A percentile compares a stretch with the other conserved stretches of the same genome.
Evolutionary conservation across 1,284 basidiomycete genomes (phyloP).

Genomic region (Cryptococcus sp.): DNA sequence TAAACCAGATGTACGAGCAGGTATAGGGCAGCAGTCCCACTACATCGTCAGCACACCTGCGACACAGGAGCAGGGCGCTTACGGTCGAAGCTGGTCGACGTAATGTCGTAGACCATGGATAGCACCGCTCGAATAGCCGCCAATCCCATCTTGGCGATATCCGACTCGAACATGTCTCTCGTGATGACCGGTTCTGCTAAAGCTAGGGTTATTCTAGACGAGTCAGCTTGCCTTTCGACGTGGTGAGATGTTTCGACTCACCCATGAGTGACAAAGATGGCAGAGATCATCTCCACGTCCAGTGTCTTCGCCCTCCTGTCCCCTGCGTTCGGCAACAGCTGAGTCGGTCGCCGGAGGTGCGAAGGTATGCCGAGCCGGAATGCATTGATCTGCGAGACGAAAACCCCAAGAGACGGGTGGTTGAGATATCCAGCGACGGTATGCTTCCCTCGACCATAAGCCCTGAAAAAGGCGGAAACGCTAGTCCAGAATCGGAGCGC

Average conservation of each 20-base stretch:
- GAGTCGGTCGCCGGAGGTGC: constrained; percentile 27
- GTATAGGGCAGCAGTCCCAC: constrained; percentile 30
- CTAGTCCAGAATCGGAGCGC: constrained; percentile 55
- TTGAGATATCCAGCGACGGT: constrained; percentile 12
- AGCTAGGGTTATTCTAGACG: constrained; percentile 21
- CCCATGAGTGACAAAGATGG: constrained; percentile 30
- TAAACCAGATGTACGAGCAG: constrained; percentile 24
- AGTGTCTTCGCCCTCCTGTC: constrained; percentile 8
- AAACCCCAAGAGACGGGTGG: constrained; percentile 25
- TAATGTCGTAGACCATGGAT: constrained; percentile 39
- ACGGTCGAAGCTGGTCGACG: constrained; percentile 39
- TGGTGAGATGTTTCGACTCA: constrained; percentile 2
- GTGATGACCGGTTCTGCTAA: constrained; percentile 37
- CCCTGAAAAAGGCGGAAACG: constrained; percentile 28
- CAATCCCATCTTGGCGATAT: constrained; percentile 32
- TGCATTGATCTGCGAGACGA: constrained; percentile 32
- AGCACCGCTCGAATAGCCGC: constrained; percentile 37
- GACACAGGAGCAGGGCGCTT: not conserved
- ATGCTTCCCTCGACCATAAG: constrained; percentile 29
- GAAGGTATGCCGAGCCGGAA: constrained; percentile 33
- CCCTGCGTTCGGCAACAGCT: constrained; percentile 7
- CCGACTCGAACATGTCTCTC: constrained; percentile 30
- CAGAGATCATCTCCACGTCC: constrained; percentile 30
- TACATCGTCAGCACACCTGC: constrained; percentile 9
- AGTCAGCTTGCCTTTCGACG: constrained; percentile 1